phyloP scores from a whole-genome alignment of 1,139 yeast genomes.

The Hyphopichia buzzinii region DNA sequence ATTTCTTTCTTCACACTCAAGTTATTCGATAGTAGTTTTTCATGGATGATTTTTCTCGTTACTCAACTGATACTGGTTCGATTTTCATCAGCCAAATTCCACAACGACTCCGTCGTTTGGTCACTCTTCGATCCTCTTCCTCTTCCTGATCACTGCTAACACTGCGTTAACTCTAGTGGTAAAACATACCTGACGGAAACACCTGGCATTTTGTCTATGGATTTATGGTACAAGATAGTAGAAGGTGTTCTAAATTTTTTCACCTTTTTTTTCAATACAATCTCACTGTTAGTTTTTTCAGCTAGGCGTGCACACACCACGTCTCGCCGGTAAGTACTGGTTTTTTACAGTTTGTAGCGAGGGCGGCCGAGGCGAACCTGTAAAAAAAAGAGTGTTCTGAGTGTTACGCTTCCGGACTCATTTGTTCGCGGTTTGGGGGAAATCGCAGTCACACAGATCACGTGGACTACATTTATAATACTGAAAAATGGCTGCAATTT shows the following conservation, averaged over 20 bases:
- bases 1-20: too few relatives aligned
- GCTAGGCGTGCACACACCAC: slow-evolving; percentile 2
- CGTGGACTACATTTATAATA: slow-evolving; percentile 12
- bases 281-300: not conserved
- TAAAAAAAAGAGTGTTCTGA: not conserved
- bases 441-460: slow-evolving; percentile 26
- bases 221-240: slow-evolving; percentile 8
- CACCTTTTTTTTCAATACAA: slow-evolving; percentile 6
- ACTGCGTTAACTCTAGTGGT: slow-evolving; percentile 1
- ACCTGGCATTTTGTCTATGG: slow-evolving; percentile 74
- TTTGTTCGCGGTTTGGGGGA: slow-evolving; percentile 4
- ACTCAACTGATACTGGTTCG: too few relatives aligned
- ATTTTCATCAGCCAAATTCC: too few relatives aligned
- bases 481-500: slow-evolving; percentile 1
- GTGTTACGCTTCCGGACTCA: not conserved
- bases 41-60: too few relatives aligned
- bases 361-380: not conserved
- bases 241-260: slow-evolving; percentile 13
- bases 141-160: not conserved
- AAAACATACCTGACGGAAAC: slow-evolving; percentile 92
- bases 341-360: not conserved
- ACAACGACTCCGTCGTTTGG: too few relatives aligned
- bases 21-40: too few relatives aligned
- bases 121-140: slow-evolving; percentile 3
- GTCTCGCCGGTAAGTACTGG: not conserved